Evolutionary conservation across 441 rosid species (phyloP), one percentile per base, ranked within the genome.

Genomic region (Arabidopsis hybrid): DNA sequence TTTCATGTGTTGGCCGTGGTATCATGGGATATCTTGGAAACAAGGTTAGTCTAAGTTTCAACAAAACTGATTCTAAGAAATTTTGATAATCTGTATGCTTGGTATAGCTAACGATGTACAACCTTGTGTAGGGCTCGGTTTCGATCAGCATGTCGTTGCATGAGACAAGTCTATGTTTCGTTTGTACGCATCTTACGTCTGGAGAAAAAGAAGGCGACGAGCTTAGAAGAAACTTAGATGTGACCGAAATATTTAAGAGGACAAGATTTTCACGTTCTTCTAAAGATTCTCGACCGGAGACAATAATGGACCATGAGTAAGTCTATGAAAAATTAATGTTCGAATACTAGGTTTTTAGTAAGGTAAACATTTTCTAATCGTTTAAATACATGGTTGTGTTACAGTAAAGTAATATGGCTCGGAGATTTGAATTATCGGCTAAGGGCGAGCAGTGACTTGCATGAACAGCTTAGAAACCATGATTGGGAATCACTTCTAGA

Each of bases 21-120:
- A 85, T 95, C 60, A 92, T 95, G 99, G 98, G 98, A 18, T 92
- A 88, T 74, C 97, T 95, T 39, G 99, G 99, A 57, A 95, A 95
- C 56, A 95, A 95, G 97, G 99, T 90, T 10, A 50, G 82, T 74
- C 34, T 9, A 42, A 60, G 35, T 36, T 38, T 59, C 64, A 17
- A 2, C 7, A 9, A 21, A 21, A 26, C 38, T 47, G 43, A 18
- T 51, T 43, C 10, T 36, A 16, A 69, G 13, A 9, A 40, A 10
- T 8, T 40, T 43, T 5, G 8, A 29, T 18, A 17, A 13, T 14
- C 8, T 32, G 2, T 17, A 68, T 17, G 39, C 10, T 62, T 26
- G 38, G 55, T 21, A 21, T 60, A 47, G 35, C 55, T 63, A 57
- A 60, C 53, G 60, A 38, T 67, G 39, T 51, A 31, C 4, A 53